Evolutionary conservation across 169 alveolate genomes (phyloP), one percentile per base, ranked within the genome.

Genomic region (Perkinsus marinus): DNA sequence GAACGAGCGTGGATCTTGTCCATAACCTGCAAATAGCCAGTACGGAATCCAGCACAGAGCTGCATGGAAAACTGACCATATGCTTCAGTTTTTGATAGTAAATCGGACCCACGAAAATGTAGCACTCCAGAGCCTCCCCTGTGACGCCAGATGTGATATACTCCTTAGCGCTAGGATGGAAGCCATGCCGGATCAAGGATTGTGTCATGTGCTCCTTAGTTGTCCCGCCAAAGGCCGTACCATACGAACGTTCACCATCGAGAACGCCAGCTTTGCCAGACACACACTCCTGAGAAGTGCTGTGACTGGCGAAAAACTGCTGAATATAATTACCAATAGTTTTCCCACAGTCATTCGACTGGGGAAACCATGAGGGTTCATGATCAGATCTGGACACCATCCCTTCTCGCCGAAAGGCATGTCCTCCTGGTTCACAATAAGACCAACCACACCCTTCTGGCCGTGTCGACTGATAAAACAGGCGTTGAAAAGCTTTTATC

Each of bases 301-400:
- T 37, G n/a, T 13, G n/a, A 9, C 7, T 43, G 38, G 36, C 10
- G 57, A 5, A 3, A 39, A 30, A 36, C 89, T 39, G 22, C 22
- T 17, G n/a, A 6, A 36, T 39, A 16, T 5, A 2, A 37, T 90
- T 37, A 90, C 92, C 39, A 90, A 39, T 36, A 98, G 93, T 95
- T 99, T 98, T 36, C 99, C 99, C 89, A 99, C 99, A 30, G 99
- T 99, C 99, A 99, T 99, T 93, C 99, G 97, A 34, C 99, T 98
- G 19, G 99, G 99, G 94, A 98, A 99, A 7, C 99, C 99, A 95
- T 98, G 99, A 34, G 99, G 99, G 94, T 99, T 99, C 99, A 99
- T 99, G 94, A 99, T 98, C 69, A 99, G 95, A 95, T 99, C 99
- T 13, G 99, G 99, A 69, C 99, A 97, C 99, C 99, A 98, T n/a